Evolutionary conservation across 2,329 filamentous ascomycete species (phyloP).

Genomic region (Trichophyton rubrum): DNA sequence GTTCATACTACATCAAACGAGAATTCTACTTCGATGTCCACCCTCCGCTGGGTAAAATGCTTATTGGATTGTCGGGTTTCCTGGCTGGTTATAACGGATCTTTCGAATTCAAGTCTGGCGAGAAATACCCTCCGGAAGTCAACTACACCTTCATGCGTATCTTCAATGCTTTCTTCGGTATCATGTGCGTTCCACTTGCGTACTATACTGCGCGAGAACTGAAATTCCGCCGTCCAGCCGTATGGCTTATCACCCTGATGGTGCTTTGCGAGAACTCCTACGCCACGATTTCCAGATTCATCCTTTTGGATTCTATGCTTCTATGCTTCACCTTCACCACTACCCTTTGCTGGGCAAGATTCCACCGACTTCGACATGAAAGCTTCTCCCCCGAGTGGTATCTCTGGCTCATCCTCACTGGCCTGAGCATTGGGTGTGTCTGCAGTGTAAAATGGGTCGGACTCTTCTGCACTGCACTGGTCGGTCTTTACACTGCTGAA

Average conservation of each 20-base stretch:
- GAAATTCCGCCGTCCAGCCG: constrained; percentile 69
- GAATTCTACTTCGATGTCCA: constrained; percentile 99
- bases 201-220: constrained; percentile 92
- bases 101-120: constrained; percentile 98
- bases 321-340: constrained; percentile 98
- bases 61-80: constrained; percentile 91
- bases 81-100: constrained; percentile 97
- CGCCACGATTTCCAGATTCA: constrained; percentile 96
- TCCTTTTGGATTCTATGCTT: constrained; percentile 96
- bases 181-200: constrained; percentile 79
- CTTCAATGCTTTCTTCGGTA: constrained; percentile 93
- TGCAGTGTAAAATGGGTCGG: constrained; percentile 98
- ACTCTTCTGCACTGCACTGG: constrained; percentile 85
- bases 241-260: constrained; percentile 94
- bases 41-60: constrained; percentile 94
- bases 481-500: constrained; percentile 89
- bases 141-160: constrained; percentile 98
- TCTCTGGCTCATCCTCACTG: constrained; percentile 84
- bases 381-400: constrained; percentile 91
- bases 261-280: constrained; percentile 99
- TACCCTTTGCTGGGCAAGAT: constrained; percentile 92
- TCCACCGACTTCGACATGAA: constrained; percentile 74
- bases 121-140: constrained; percentile 83
- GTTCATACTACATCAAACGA: constrained; percentile 95
- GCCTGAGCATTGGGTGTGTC: constrained; percentile 91